Base-by-base conservation (phyloP, 768 basidiomycete genomes). In the Pholiota microspora region DNA sequence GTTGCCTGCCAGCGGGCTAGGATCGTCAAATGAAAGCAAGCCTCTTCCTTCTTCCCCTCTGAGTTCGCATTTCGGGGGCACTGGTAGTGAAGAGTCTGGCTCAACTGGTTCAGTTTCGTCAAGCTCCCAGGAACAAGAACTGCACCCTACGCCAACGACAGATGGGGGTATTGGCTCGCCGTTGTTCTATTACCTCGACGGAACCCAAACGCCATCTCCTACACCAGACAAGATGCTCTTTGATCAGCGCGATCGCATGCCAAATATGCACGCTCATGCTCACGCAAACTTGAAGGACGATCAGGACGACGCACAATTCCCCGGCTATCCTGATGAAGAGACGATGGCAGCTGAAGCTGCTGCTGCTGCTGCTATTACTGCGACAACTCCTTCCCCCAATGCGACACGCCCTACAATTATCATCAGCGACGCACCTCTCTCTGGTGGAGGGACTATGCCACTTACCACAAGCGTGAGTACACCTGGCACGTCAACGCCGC, bases 11-110 rank as follows among this genome's bases (percentile, higher is more conserved):
- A 10, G 40, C 12, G 40, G 16, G 12, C 40, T 42, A 8, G 31
- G 32, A 16, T 9, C 31, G 25, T 16, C 27, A 21, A 36, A 45
- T 54, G 53, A 21, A 60, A 61, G 27, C n/a, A 40, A 16, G 9
- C 38, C 25, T 16, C 40, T 28, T 32, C 71, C 71, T 13, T 70
- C 76, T 3, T 82, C 83, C 6, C 82, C 83, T 5, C 68, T 77
- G 32, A 76, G 76, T 54, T 77, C 78, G 10, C 73, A 75, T 28
- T 83, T 75, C 52, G 78, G 75, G 45, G 75, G 73, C 50, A 71
- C 71, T 24, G 45, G 45, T 45, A 57, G 61, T 32, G 56, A 56
- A 16, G 58, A 59, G 16, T 49, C 56, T 16, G 59, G 52, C 3
- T 61, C 60, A 23, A 73, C 69, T 2, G 72, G 69, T 15, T 75